A percentile compares a stretch with the other conserved stretches of the same genome.
Conservation (phyloP, 2,329 filamentous ascomycete species). For the Pseudogymnoascus sp. region DNA sequence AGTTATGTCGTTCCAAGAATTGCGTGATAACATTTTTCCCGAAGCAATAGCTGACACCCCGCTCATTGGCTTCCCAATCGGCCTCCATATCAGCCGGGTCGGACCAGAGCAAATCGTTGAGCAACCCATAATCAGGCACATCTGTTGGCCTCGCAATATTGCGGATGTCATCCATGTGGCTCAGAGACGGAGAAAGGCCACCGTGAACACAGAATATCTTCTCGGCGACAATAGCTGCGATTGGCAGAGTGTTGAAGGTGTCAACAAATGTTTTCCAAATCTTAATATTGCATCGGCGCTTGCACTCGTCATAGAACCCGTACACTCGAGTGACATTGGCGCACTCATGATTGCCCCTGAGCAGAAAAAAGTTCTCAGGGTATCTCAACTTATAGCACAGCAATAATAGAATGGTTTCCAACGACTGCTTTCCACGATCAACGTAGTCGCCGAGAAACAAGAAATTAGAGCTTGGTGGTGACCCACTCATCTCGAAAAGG, state of each 20-base stretch:
- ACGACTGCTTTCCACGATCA: conserved; percentile 88
- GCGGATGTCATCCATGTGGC: conserved; percentile 97
- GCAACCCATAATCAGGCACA: conserved; percentile 89
- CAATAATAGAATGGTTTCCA: conserved; percentile 88
- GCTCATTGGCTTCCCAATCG: conserved; percentile 96
- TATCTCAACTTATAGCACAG: conserved; percentile 97
- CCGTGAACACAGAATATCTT: conserved; percentile 99
- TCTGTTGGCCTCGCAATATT: conserved; percentile 94
- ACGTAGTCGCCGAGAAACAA: conserved; percentile 95
- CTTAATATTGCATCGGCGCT: conserved; percentile 91
- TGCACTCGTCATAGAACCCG: conserved; percentile 98
- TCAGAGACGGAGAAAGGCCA: conserved; percentile 81
- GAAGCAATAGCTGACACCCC: conserved; percentile 97
- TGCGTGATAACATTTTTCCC: conserved; percentile 97
- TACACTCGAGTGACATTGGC: conserved; percentile 94
- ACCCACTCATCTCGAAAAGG: conserved; percentile 98
- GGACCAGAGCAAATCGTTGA: conserved; percentile 95
- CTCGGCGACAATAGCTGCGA: conserved; percentile 90
- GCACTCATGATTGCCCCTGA: conserved; percentile 94
- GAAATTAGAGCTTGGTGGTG: conserved; percentile 85
- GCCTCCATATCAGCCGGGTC: conserved; percentile 97
- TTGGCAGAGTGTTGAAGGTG: conserved; percentile 91
- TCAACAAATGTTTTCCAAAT: conserved; percentile 98
- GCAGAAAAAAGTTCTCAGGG: conserved; percentile 92
- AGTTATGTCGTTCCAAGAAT: conserved; percentile 89